Base-by-base conservation (phyloP, 805 yeast species). In the Myxozyma vanderwaltii region DNA sequence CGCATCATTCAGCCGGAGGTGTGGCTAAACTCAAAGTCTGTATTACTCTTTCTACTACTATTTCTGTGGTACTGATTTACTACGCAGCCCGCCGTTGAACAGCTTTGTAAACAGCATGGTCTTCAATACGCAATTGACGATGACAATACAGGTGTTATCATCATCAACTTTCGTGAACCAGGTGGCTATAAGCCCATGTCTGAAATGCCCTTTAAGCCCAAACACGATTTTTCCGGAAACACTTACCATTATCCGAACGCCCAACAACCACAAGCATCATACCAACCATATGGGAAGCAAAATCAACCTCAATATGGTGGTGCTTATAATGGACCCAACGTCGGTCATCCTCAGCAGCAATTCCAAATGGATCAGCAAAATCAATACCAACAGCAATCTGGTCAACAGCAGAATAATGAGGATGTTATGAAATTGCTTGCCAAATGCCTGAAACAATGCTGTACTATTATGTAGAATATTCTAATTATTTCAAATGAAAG, bases 1-100 rank as follows among this genome's bases (percentile, higher is more conserved):
- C 97, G 6, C 70, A 84, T 43, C 98, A 91, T 71, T 89, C 96
- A 0, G 78, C 80, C 54, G 78, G 84, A 65, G 96, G 95, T 13
- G 82, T 89, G 53, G 91, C 96, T 43, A 91, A 91, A 72, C 74
- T 92, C 67, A 88, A 86, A 44, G 65, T 61, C 29, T 17, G 23
- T 23, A n/a, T 13, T 15, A 21, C 10, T n/a, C 24, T 40, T n/a
- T 19, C 4, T 15, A 15, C 29, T 19, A 36, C 1, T n/a, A n/a
- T n/a, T n/a, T n/a, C n/a, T n/a, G n/a, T n/a, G 3, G 24, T 17
- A 1, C 12, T 23, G n/a, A 13, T 24, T 13, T 3, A 4, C n/a
- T 4, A 15, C 17, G 3, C 27, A 61, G 72, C 97, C 97, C 1
- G 97, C 97, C 0, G 83, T 91, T 19, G 94, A 89, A 69, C 80